These are phyloP conservation scores for Lachnellula subtilissima DNA, from an alignment of 2,329 filamentous ascomycete genomes.

Conservation along the genomic window DNA sequence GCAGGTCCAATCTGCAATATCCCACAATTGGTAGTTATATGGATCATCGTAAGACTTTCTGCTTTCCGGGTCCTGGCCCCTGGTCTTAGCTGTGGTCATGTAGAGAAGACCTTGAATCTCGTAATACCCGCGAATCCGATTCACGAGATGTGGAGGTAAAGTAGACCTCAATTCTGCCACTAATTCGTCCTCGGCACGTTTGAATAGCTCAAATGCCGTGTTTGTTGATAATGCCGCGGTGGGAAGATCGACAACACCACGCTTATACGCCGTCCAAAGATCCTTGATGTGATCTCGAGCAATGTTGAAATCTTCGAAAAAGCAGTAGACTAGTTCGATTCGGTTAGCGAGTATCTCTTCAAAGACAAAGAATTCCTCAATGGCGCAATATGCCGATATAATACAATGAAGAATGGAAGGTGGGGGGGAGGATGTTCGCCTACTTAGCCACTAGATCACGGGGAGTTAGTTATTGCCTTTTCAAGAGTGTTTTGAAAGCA, in stretches of 20 bases:
- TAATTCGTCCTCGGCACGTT: not conserved
- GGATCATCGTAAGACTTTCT: not conserved
- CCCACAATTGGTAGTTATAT: slow-evolving; percentile 1
- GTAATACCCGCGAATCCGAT: not conserved
- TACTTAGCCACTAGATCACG: not conserved
- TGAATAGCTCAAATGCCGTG: not conserved
- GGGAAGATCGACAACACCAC: not conserved
- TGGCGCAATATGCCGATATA: not conserved
- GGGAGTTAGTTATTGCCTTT: no score
- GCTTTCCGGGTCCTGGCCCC: not conserved
- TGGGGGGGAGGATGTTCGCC: not conserved
- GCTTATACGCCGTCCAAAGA: not conserved
- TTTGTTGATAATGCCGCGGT: not conserved
- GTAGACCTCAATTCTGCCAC: not conserved
- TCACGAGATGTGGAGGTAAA: not conserved
- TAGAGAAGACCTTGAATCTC: not conserved
- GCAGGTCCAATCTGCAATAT: slow-evolving; percentile 3
- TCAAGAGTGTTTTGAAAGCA: no score
- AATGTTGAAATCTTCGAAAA: not conserved
- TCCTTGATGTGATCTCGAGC: not conserved
- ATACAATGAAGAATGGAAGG: not conserved
- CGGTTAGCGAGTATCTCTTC: not conserved
- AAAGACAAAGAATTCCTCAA: not conserved
- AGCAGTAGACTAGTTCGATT: not conserved
- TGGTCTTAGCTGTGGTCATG: not conserved